Percentiles rank a stretch among this genome's conserved stretches.
Evolutionary conservation across 2,329 filamentous ascomycete genomes (phyloP).

Genomic region (Bertia moriformis): DNA sequence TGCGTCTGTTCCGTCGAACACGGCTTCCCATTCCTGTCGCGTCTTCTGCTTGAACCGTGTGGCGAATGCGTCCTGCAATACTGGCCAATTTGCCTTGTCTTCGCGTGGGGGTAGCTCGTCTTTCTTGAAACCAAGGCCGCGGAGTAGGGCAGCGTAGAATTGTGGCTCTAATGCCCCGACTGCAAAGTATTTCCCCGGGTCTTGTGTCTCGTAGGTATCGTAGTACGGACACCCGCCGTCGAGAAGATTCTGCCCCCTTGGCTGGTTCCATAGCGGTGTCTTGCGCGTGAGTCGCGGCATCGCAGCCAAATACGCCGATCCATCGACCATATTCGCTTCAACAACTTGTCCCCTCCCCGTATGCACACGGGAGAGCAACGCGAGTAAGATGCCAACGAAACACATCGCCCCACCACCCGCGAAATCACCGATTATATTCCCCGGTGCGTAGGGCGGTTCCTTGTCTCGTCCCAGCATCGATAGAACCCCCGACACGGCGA

Average conservation of each 20-base stretch:
- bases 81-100: conserved; percentile 53
- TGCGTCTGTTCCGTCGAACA: conserved; percentile 84
- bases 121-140: conserved; percentile 45
- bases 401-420: conserved; percentile 75
- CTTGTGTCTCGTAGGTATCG: conserved; percentile 72
- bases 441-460: conserved; percentile 63
- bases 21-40: conserved; percentile 63
- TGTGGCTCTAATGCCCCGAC: conserved; percentile 83
- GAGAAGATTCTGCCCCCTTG: conserved; percentile 62
- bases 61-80: conserved; percentile 45
- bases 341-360: conserved; percentile 72
- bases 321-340: conserved; percentile 95
- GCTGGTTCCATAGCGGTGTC: conserved; percentile 42
- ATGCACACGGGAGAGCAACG: conserved; percentile 49
- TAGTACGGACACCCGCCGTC: conserved; percentile 84
- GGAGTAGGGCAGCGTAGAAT: conserved; percentile 60
- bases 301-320: conserved; percentile 61
- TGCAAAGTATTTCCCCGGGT: conserved; percentile 59
- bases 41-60: conserved; percentile 54
- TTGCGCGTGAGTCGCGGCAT: conserved; percentile 60
- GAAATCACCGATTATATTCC: conserved; percentile 79
- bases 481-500: conserved; percentile 72
- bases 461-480: conserved; percentile 57
- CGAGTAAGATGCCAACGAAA: conserved; percentile 70
- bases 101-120: conserved; percentile 33